Base-by-base conservation (phyloP, 352 stramenopile genomes). In the Globisporangium mamillatum region DNA sequence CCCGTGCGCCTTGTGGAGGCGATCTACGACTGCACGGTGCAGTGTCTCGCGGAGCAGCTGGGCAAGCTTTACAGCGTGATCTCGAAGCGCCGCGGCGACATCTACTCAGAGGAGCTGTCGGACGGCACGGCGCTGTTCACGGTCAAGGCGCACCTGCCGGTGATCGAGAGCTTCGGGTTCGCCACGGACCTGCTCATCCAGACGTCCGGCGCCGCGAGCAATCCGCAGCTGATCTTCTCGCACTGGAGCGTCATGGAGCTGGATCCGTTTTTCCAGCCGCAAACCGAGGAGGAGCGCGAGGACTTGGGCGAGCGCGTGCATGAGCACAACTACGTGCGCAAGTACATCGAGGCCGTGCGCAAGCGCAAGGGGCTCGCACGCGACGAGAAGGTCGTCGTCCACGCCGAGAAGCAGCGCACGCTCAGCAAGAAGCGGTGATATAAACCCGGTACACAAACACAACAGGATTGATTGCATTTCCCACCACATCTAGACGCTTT, bases 241-340 rank as follows among this genome's bases (percentile, higher is more conserved):
- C 95, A 99, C 75, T 99, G 96, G 96, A 81, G 77, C 54, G 78
- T 97, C 34, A 89, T 98, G 41, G 88, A 97, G 34, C 92, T 98
- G 76, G 95, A 99, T 66, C 97, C 97, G 6, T 99, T 98, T 75
- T 99, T 98, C 83, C 95, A 98, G 68, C 95, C 96, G 29, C 96
- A 93, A 58, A 98, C 95, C 2, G 86, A 98, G 68, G 94, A 98
- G 63, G 96, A 99, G 77, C 88, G 95, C 57, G 96, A 99, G 78
- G 97, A 99, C 68, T 98, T 93, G 74, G 95, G 95, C 46, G 95
- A 99, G 77, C 81, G 81, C 38, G 76, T 95, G 14, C 90, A 94
- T 72, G 91, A 95, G 68, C 93, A 97, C 74, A 99, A 98, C 71
- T 93, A 90, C 63, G 96, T 98, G 29, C 80, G 97, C 59, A 90